phyloP scores from a whole-genome alignment of 2,329 filamentous ascomycete genomes.

The Phialophora tarda region DNA sequence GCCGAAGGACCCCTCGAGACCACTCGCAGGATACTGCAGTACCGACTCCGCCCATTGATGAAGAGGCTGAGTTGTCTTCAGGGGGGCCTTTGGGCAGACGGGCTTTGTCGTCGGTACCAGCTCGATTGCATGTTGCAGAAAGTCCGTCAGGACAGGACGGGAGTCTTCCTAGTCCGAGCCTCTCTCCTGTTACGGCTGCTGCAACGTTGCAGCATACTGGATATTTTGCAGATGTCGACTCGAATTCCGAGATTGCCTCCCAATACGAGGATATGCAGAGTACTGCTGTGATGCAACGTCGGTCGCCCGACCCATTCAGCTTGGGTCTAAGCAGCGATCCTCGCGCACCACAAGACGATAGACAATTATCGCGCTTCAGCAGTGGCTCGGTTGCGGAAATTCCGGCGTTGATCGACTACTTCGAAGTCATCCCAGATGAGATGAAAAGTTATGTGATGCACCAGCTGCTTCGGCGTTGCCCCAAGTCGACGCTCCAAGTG shows the following conservation, averaged over 20 bases:
- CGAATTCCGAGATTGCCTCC: conserved; percentile 49
- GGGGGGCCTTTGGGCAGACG: conserved; percentile 48
- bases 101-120: conserved; percentile 42
- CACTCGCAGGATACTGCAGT: conserved; percentile 38
- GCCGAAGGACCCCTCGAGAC: conserved; percentile 21
- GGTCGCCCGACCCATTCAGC: conserved; percentile 22
- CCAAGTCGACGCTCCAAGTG: conserved; percentile 84
- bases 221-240: conserved; percentile 53
- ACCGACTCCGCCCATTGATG: conserved; percentile 40
- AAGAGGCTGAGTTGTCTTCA: conserved; percentile 33
- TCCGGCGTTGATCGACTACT: conserved; percentile 83
- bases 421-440: conserved; percentile 86
- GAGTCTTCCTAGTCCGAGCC: conserved; percentile 89
- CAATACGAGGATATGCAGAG: conserved; percentile 36
- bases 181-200: conserved; percentile 86
- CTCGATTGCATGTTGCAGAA: conserved; percentile 62
- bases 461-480: conserved; percentile 85
- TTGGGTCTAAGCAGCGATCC: background rate
- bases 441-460: conserved; percentile 98
- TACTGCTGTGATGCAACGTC: conserved; percentile 20
- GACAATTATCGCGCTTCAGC: conserved; percentile 34
- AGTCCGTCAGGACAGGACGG: conserved; percentile 79
- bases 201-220: conserved; percentile 60
- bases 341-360: conserved; percentile 22
- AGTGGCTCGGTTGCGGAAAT: conserved; percentile 70